Evolutionary conservation across 2,329 filamentous ascomycete genomes (phyloP).

Genomic region (Beauveria caledonica): DNA sequence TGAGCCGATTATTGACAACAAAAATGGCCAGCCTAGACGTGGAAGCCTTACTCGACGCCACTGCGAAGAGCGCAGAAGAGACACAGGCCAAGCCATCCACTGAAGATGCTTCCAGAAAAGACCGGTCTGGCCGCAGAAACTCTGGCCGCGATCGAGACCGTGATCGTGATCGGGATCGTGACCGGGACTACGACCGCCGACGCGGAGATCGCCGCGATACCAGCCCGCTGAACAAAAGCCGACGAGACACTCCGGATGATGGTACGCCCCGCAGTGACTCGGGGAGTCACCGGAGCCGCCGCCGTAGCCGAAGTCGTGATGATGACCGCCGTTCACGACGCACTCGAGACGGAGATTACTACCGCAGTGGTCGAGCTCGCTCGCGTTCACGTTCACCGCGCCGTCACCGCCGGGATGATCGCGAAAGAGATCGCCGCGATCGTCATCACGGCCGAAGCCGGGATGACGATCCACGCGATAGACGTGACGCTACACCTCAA

Average conservation of each 20-base stretch:
- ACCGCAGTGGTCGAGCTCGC: constrained; percentile 45
- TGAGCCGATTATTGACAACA: constrained; percentile 12
- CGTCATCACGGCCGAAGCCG: constrained; percentile 46
- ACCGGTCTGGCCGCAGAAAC: constrained; percentile 39
- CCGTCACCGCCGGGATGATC: constrained; percentile 47
- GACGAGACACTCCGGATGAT: constrained; percentile 45
- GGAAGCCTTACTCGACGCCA: constrained; percentile 83
- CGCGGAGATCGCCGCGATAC: constrained; percentile 47
- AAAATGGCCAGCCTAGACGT: constrained; percentile 58
- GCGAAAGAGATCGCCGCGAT: constrained; percentile 41
- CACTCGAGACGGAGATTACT: constrained; percentile 67
- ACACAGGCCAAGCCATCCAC: constrained; percentile 37
- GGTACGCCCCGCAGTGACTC: constrained; percentile 66
- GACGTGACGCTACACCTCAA: constrained; percentile 54
- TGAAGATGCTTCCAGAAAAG: constrained; percentile 43
- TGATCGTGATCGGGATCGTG: constrained; percentile 49
- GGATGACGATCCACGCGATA: constrained; percentile 39
- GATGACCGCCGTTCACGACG: constrained; percentile 66
- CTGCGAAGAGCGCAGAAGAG: constrained; percentile 54
- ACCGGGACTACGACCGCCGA: constrained; percentile 39
- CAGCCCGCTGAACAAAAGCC: constrained; percentile 39
- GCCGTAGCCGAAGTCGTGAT: constrained; percentile 70
- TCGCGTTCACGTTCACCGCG: constrained; percentile 62
- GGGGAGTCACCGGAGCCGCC: constrained; percentile 74
- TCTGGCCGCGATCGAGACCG: constrained; percentile 49